A percentile compares a stretch with the other conserved stretches of the same genome.
phyloP scores from a whole-genome alignment of 331 rosid species.

The Erythrophleum ivorense region DNA sequence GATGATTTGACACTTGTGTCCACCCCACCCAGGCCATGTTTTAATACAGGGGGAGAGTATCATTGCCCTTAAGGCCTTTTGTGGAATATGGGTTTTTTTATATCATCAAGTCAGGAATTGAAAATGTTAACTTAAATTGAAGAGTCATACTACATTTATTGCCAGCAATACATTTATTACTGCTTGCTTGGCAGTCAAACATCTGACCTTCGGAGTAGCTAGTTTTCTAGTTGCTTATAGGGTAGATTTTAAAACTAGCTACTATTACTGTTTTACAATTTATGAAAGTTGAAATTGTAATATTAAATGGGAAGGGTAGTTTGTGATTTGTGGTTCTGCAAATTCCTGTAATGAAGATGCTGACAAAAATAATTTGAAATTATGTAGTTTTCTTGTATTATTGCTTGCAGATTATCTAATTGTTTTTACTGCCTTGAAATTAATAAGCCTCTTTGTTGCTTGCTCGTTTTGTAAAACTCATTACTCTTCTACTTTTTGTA shows the following conservation, averaged over 20 bases:
- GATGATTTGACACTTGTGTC: not conserved
- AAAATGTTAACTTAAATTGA: constrained; percentile 3
- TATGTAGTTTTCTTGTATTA: constrained; percentile 13
- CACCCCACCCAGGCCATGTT: not conserved
- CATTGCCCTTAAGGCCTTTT: constrained; percentile 1
- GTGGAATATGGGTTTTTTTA: not conserved
- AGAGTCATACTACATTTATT: not conserved
- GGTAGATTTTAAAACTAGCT: not conserved
- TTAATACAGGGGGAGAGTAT: not conserved
- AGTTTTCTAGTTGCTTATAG: not conserved
- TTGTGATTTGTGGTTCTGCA: constrained; percentile 14
- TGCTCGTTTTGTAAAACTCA: constrained; percentile 15
- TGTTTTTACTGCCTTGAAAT: constrained; percentile 24
- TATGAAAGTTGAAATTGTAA: constrained; percentile 17
- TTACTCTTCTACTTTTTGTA: not conserved
- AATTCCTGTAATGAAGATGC: constrained; percentile 21
- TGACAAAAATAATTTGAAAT: constrained; percentile 11
- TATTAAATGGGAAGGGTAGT: constrained; percentile 7
- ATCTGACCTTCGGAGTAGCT: constrained; percentile 1
- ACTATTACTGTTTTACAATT: not conserved
- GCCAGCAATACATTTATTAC: not conserved
- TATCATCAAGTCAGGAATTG: not conserved
- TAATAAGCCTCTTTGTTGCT: constrained; percentile 8
- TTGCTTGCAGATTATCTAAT: constrained; percentile 1
- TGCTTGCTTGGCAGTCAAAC: constrained; percentile 6